Conservation (phyloP, 129 eudicot genomes). For the Chrysanthemum makinoi region DNA sequence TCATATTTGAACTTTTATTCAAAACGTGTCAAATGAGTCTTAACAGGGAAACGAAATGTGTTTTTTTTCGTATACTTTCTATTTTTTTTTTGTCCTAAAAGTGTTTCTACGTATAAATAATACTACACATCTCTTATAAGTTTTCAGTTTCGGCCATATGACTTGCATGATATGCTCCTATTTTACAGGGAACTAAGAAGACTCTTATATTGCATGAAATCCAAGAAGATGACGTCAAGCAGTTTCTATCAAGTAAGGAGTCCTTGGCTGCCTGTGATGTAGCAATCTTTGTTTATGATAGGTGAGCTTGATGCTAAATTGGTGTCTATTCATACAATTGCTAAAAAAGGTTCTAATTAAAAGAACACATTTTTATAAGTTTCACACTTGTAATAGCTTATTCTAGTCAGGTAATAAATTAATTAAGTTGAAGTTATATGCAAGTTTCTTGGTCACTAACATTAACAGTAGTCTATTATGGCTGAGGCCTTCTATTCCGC, state of each 20-base stretch:
- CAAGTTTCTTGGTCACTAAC: not conserved
- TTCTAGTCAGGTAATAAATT: not conserved
- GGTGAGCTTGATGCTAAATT: conserved; percentile 44
- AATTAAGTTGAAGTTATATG: not conserved
- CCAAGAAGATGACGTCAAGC: conserved; percentile 82
- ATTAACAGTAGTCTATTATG: too few relatives aligned
- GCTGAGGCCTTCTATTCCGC: too few relatives aligned
- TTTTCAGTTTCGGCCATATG: conserved; percentile 5
- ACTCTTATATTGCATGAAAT: conserved; percentile 82
- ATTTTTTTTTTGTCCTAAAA: not conserved
- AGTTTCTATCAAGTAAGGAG: conserved; percentile 59
- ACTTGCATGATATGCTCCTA: conserved; percentile 2
- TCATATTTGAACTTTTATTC: not conserved
- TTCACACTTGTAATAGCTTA: not conserved
- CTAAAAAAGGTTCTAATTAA: not conserved
- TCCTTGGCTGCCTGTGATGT: conserved; percentile 82
- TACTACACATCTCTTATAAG: not conserved
- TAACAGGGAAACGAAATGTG: too few relatives aligned
- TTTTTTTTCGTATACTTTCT: too few relatives aligned
- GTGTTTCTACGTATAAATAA: not conserved
- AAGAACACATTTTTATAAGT: not conserved
- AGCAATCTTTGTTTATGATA: conserved; percentile 81
- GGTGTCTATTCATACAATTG: conserved; percentile 2
- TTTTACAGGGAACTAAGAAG: conserved; percentile 74
- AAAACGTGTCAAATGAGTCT: not conserved